Percentiles rank a stretch among this genome's conserved stretches.
These are phyloP conservation scores for Gynochthodes officinalis DNA, from an alignment of 257 asterid species.

Conservation along the genomic window DNA sequence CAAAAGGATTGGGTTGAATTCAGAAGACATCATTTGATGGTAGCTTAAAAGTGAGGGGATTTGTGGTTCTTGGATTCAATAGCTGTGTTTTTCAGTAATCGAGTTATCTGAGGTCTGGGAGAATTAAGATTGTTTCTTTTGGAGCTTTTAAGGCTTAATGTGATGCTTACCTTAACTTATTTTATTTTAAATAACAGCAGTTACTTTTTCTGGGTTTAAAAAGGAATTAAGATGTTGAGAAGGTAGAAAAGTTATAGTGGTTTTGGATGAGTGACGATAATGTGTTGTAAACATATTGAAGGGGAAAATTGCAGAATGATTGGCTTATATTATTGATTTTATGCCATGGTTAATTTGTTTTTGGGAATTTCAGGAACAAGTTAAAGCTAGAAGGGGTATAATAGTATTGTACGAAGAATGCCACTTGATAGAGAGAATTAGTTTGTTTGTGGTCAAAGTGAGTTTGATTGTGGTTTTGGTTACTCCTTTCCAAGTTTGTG, in stretches of 20 bases:
- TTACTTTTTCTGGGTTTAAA: background rate
- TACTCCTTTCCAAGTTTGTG: background rate
- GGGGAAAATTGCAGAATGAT: background rate
- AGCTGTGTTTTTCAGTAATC: background rate
- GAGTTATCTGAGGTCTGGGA: background rate
- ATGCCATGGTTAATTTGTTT: background rate
- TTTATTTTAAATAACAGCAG: too few relatives aligned
- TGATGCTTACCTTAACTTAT: background rate
- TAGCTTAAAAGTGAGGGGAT: background rate
- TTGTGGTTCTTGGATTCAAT: background rate
- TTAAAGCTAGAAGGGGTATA: too few relatives aligned
- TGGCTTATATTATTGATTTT: background rate
- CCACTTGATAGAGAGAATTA: too few relatives aligned
- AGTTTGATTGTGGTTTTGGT: background rate
- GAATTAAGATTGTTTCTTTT: slow-evolving; percentile 4
- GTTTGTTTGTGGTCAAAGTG: background rate
- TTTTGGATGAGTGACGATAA: background rate
- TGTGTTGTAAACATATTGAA: background rate
- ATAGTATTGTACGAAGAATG: background rate
- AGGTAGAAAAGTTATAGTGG: background rate
- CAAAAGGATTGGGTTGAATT: background rate
- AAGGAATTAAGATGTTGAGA: background rate
- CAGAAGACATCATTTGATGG: background rate
- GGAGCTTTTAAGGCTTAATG: background rate
- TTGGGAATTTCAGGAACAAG: background rate